Conservation (phyloP, 306 rosid genomes). For the Senna siamea region DNA sequence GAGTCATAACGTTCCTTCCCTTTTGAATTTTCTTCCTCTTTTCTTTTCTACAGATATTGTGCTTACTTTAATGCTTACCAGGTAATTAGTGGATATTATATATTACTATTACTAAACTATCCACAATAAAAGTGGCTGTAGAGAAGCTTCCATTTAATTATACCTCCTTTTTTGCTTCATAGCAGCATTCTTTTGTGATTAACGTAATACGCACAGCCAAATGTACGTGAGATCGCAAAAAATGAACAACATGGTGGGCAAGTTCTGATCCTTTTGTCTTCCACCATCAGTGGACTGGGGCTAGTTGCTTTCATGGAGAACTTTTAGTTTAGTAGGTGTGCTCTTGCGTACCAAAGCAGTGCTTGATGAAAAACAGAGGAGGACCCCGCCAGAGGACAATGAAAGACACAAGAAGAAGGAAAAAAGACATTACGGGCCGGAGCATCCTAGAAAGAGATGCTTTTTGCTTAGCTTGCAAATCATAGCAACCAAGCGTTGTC, state of each 20-base stretch:
- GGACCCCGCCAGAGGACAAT: constrained; percentile 34
- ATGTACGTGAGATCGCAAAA: constrained; percentile 19
- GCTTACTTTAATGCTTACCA: neutral
- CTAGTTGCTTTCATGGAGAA: constrained; percentile 6
- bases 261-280: neutral
- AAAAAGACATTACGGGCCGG: constrained; percentile 31
- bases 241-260: constrained; percentile 10
- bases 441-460: constrained; percentile 45
- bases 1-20: constrained; percentile 29
- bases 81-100: constrained; percentile 1
- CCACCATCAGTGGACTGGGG: constrained; percentile 2
- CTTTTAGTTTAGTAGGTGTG: constrained; percentile 4
- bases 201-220: neutral
- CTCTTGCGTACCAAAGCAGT: constrained; percentile 24
- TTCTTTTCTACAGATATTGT: neutral
- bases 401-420: constrained; percentile 33
- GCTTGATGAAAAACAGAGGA: constrained; percentile 9
- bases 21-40: too few relatives aligned
- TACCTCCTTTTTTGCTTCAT: neutral
- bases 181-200: constrained; percentile 23
- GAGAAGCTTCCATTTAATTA: constrained; percentile 11
- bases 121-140: constrained; percentile 14
- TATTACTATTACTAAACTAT: constrained; percentile 12
- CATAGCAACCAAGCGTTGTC: constrained; percentile 33
- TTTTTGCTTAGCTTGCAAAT: constrained; percentile 41